A percentile compares a stretch with the other conserved stretches of the same genome.
Conservation (phyloP, 179 eudicot species). For the Nepenthes alata region DNA sequence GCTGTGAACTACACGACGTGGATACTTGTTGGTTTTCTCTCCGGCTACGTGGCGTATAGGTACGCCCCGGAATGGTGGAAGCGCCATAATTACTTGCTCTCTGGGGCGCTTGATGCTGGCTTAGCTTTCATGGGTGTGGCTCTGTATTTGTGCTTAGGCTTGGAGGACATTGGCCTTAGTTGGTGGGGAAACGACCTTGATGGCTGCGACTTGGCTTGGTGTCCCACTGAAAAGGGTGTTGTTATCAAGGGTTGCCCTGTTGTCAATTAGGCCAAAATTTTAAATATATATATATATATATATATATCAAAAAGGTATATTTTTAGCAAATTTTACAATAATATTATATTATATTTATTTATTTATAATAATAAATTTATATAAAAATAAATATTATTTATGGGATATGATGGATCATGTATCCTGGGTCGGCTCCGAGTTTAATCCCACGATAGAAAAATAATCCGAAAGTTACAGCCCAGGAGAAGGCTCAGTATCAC, state of each 20-base stretch:
- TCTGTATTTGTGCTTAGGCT: constrained; percentile 66
- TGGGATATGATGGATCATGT: too few relatives aligned
- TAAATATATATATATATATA: too few relatives aligned
- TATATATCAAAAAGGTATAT: too few relatives aligned
- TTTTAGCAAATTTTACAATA: too few relatives aligned
- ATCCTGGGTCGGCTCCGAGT: too few relatives aligned
- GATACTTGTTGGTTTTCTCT: constrained; percentile 67
- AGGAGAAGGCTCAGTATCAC: too few relatives aligned
- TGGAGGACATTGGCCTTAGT: constrained; percentile 40
- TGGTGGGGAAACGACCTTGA: constrained; percentile 98
- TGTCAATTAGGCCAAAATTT: constrained; percentile 4
- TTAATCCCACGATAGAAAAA: too few relatives aligned
- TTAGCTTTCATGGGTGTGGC: constrained; percentile 92
- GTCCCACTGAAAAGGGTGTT: constrained; percentile 72
- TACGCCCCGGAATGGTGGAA: constrained; percentile 78
- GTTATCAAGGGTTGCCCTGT: constrained; percentile 52
- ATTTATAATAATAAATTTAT: too few relatives aligned
- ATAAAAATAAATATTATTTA: too few relatives aligned
- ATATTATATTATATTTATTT: too few relatives aligned
- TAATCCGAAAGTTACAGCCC: too few relatives aligned
- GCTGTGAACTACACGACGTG: constrained; percentile 84
- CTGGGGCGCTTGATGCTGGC: constrained; percentile 90
- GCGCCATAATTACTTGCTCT: constrained; percentile 67
- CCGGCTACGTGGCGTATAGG: constrained; percentile 64
- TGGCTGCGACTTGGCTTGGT: constrained; percentile 73